Evolutionary conservation across 225 moss, liverwort and hornwort species (phyloP).

Genomic region (Pseudoscleropodium purum): DNA sequence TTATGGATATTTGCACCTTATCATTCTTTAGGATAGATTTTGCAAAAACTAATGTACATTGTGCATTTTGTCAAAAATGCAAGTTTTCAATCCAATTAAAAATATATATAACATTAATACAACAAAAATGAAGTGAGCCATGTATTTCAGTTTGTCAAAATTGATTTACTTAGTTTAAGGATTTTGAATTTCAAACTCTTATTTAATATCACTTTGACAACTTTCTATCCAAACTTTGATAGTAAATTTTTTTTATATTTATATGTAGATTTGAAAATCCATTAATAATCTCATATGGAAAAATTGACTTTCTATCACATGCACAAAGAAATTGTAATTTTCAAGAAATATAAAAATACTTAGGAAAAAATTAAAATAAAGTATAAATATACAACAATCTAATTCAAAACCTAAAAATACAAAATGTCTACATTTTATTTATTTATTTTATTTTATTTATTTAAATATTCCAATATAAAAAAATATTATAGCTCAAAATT

Average conservation of each 20-base stretch:
- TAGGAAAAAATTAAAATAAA: too few species aligned
- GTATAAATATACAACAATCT: too few species aligned
- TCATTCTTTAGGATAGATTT: background rate
- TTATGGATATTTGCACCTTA: rapidly evolving
- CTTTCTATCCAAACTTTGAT: background rate
- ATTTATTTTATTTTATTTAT: background rate
- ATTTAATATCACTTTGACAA: background rate
- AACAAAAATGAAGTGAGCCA: background rate
- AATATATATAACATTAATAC: too few species aligned
- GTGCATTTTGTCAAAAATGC: background rate
- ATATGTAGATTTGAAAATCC: background rate
- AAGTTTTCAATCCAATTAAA: background rate
- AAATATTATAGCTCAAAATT: background rate
- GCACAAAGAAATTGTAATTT: background rate
- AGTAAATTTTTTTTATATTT: too few species aligned
- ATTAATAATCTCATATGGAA: background rate
- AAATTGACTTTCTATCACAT: background rate
- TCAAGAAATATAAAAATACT: background rate
- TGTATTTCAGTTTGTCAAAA: background rate
- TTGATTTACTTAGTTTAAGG: background rate
- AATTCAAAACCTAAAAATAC: background rate
- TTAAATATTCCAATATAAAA: background rate
- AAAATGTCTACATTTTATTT: background rate
- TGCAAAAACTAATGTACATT: background rate
- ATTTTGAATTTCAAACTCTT: background rate